A percentile compares a stretch with the other conserved stretches of the same genome.
Conservation (phyloP, 371 early-diverging fungal species). For the Mortierella sp. region DNA sequence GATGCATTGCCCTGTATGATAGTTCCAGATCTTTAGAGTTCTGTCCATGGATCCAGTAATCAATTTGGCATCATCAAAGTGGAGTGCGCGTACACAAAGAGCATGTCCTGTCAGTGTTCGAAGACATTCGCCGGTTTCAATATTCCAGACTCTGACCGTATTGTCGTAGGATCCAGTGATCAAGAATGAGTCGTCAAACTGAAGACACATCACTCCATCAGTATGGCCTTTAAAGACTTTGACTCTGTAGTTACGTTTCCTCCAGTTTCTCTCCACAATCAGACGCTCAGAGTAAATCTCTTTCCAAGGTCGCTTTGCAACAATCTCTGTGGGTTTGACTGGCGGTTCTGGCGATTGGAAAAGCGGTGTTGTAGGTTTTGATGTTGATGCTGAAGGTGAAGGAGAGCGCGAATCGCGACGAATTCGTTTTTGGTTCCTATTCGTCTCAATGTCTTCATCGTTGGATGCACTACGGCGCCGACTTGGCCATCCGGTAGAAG, state of each 20-base stretch:
- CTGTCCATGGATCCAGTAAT: slow-evolving; percentile 94
- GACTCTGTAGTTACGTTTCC: slow-evolving; percentile 74
- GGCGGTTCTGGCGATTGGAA: slow-evolving; percentile 45
- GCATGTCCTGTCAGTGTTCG: slow-evolving; percentile 87
- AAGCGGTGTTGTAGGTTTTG: slow-evolving; percentile 19
- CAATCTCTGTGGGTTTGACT: slow-evolving; percentile 28
- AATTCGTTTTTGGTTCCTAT: slow-evolving; percentile 29
- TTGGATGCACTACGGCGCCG: slow-evolving; percentile 37
- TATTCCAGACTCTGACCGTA: slow-evolving; percentile 85
- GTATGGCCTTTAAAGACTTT: slow-evolving; percentile 79
- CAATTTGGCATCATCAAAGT: slow-evolving; percentile 87
- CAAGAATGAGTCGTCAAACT: slow-evolving; percentile 85
- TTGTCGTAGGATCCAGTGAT: slow-evolving; percentile 91
- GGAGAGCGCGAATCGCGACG: slow-evolving; percentile 26
- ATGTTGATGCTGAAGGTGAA: slow-evolving; percentile 7
- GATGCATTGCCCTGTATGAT: slow-evolving; percentile 89
- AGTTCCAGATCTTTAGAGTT: slow-evolving; percentile 97
- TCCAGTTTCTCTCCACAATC: slow-evolving; percentile 88
- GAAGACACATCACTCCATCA: slow-evolving; percentile 90
- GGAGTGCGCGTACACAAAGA: slow-evolving; percentile 87
- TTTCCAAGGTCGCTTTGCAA: slow-evolving; percentile 79
- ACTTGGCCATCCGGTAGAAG: slow-evolving; percentile 18
- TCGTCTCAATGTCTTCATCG: slow-evolving; percentile 21
- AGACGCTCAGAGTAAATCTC: slow-evolving; percentile 85
- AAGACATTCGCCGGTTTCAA: slow-evolving; percentile 79